Conservation (phyloP, 768 basidiomycete genomes). For the Panaeolus cyanescens region DNA sequence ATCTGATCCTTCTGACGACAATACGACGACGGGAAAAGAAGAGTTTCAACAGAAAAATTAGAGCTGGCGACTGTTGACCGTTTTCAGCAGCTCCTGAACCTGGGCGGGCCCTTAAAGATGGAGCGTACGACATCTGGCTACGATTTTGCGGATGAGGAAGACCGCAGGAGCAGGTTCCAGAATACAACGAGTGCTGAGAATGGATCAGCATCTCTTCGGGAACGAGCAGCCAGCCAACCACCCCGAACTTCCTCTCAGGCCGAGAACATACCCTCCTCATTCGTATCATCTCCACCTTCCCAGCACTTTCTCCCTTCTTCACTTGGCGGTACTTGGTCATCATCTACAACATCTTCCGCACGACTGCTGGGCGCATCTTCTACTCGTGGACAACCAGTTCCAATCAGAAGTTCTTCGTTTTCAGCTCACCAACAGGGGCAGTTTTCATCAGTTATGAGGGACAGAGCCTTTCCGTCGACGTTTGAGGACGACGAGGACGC, state of each 20-base stretch:
- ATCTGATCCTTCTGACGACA: neutral
- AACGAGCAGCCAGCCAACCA: conserved; percentile 73
- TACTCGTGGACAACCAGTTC: conserved; percentile 51
- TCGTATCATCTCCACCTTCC: conserved; percentile 52
- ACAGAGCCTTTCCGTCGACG: conserved; percentile 69
- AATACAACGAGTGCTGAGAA: conserved; percentile 39
- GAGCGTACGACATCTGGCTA: conserved; percentile 20
- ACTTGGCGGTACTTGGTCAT: conserved; percentile 49
- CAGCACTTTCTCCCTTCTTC: conserved; percentile 52
- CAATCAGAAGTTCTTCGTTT: conserved; percentile 71
- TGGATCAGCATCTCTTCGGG: conserved; percentile 47
- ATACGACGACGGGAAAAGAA: neutral
- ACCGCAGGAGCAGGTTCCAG: conserved; percentile 65
- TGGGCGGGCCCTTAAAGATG: conserved; percentile 14
- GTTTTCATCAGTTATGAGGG: conserved; percentile 68
- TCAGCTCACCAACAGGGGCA: conserved; percentile 55
- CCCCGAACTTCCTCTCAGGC: conserved; percentile 43
- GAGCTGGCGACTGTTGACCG: conserved; percentile 15
- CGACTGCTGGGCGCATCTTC: conserved; percentile 35
- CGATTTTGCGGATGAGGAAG: conserved; percentile 46
- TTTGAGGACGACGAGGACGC: conserved; percentile 78
- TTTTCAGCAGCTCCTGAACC: conserved; percentile 8
- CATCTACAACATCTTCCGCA: conserved; percentile 34
- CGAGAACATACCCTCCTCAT: conserved; percentile 36
- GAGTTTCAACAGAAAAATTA: conserved; percentile 3